Base-by-base conservation (phyloP, 2,329 filamentous ascomycete species). In the Fusarium agapanthi region DNA sequence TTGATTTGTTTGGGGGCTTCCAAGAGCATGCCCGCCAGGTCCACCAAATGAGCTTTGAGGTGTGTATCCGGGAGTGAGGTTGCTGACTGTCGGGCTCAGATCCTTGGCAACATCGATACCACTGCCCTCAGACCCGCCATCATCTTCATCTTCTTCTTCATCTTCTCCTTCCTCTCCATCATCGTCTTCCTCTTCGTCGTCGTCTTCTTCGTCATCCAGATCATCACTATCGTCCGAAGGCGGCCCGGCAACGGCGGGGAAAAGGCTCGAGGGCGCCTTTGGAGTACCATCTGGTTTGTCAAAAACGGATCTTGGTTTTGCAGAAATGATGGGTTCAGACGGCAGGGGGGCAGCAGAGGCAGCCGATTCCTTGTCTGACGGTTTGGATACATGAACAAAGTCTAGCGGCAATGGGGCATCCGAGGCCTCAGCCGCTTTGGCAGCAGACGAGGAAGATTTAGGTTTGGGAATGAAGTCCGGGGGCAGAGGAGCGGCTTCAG, bases 71-170 rank as follows among this genome's bases (percentile, higher is more conserved):
- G 87, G 84, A 20, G 87, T 83, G 22, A 82, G 74, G 41, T 82
- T 83, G 58, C 81, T 82, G 20, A 84, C 84, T 12, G 81, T 84
- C 26, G 88, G 88, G 73, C 88, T 91, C 18, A 91, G 80, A 55
- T 92, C 89, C 75, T 91, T 89, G n/a, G 86, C 86, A 50, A 92
- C 87, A 78, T 92, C 90, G 54, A 91, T 85, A 30, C 89, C 90
- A 68, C 90, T 92, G 20, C 89, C 90, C 75, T 89, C 88, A 1
- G 83, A 86, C 12, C 77, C 85, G 40, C 83, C 85, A 41, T 83
- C 83, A 35, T 87, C 86, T 6, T 85, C 86, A n/a, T 84, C 83
- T 80, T 30, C 86, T 7, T 85, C 86, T 6, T 85, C 86, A 18
- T 86, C 86, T 26, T 84, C 83, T 80, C 32, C 85, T 82, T 81